A percentile compares a stretch with the other conserved stretches of the same genome.
phyloP scores from a whole-genome alignment of 2,329 filamentous ascomycete species.

The Mycosphaerella sp. region DNA sequence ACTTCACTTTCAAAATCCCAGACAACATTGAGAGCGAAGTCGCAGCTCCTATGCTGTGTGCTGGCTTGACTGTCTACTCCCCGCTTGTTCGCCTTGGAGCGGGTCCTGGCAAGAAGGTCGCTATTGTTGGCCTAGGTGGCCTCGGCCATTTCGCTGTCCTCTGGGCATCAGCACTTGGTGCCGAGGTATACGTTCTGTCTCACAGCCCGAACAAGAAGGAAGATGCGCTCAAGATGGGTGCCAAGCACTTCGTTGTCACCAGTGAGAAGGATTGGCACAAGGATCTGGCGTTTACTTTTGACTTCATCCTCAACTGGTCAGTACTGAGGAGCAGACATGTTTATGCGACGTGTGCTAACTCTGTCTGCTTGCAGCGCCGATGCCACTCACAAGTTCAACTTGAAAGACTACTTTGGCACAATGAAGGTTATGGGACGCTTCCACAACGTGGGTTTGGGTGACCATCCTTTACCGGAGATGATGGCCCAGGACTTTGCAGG shows the following conservation, averaged over 20 bases:
- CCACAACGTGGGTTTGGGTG: slow-evolving; percentile 73
- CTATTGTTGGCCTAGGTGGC: slow-evolving; percentile 32
- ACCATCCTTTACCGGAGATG: slow-evolving; percentile 60
- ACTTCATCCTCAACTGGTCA: slow-evolving; percentile 54
- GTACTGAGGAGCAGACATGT: not conserved
- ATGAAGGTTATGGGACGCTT: slow-evolving; percentile 77
- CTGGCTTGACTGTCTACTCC: slow-evolving; percentile 72
- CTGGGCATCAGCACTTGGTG: slow-evolving; percentile 49
- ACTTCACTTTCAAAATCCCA: slow-evolving; percentile 70
- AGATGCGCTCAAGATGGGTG: slow-evolving; percentile 53
- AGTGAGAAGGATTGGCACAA: slow-evolving; percentile 54
- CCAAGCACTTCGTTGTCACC: slow-evolving; percentile 55
- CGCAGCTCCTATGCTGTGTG: slow-evolving; percentile 72
- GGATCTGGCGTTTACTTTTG: slow-evolving; percentile 55
- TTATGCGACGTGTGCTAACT: not conserved
- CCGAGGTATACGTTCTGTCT: slow-evolving; percentile 57
- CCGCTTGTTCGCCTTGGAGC: slow-evolving; percentile 69
- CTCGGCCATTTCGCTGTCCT: slow-evolving; percentile 47
- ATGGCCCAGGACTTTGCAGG: slow-evolving; percentile 63
- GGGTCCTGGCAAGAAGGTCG: slow-evolving; percentile 64
- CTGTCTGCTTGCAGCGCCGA: slow-evolving; percentile 52
- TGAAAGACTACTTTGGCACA: slow-evolving; percentile 61
- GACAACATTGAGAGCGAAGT: slow-evolving; percentile 55
- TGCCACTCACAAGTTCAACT: slow-evolving; percentile 61
- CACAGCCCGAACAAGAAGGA: slow-evolving; percentile 55